Percentiles rank a stretch among this genome's conserved stretches.
Conservation (phyloP, 495 filamentous ascomycete genomes). For the Penicillium antarcticum region DNA sequence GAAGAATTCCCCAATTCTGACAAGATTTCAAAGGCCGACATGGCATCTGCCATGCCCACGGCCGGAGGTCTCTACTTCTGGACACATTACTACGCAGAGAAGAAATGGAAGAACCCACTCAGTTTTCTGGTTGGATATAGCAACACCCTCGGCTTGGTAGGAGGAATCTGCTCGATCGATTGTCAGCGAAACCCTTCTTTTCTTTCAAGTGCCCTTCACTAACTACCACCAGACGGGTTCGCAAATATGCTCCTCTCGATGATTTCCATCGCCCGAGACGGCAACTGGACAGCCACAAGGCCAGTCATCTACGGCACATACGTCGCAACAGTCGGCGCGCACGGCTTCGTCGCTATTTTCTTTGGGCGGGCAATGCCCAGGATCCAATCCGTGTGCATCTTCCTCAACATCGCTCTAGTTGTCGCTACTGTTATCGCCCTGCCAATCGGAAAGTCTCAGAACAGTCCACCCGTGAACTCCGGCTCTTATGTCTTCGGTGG, state of each 20-base stretch:
- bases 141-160: constrained; percentile 65
- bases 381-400: constrained; percentile 62
- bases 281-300: constrained; percentile 57
- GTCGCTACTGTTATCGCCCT: constrained; percentile 63
- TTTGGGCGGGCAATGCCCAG: constrained; percentile 60
- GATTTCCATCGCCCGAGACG: constrained; percentile 62
- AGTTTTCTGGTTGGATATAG: constrained; percentile 71
- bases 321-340: constrained; percentile 52
- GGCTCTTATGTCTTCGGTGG: constrained; percentile 38
- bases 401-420: constrained; percentile 61
- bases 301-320: constrained; percentile 63
- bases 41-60: constrained; percentile 68
- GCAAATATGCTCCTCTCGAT: constrained; percentile 51
- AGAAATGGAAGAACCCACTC: constrained; percentile 57
- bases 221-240: constrained; percentile 39
- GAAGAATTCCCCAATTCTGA: neutral
- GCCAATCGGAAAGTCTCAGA: constrained; percentile 50
- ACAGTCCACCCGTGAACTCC: constrained; percentile 31
- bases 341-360: constrained; percentile 56
- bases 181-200: constrained; percentile 27
- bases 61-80: constrained; percentile 68
- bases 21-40: constrained; percentile 47
- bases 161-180: constrained; percentile 60
- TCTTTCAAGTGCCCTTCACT: neutral
- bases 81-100: constrained; percentile 65